phyloP scores from a whole-genome alignment of 208 protist genomes.

The Strigomonas culicis region DNA sequence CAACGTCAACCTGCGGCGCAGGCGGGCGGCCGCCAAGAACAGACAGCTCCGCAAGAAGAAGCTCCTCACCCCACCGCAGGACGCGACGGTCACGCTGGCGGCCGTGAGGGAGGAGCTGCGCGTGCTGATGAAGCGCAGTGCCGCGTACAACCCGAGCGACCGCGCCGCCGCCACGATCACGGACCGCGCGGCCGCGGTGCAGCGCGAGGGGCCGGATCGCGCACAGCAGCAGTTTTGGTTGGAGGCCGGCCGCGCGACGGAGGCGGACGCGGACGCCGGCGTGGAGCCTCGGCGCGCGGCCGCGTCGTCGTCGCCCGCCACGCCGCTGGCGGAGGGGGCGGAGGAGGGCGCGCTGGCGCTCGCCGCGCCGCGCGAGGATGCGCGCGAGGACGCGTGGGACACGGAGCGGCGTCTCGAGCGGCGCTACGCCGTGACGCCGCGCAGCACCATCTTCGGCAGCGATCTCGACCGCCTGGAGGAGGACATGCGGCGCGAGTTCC shows the following conservation, averaged over 20 bases:
- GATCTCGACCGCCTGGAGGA: constrained; percentile 75
- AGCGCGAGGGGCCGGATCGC: neutral
- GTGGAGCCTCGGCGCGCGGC: neutral
- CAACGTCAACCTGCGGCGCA: constrained; percentile 38
- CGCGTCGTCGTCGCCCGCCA: neutral
- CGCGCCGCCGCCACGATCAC: neutral
- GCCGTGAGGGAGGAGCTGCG: constrained; percentile 5
- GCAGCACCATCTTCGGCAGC: constrained; percentile 63
- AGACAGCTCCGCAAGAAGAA: neutral
- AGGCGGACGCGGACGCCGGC: neutral
- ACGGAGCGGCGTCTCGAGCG: constrained; percentile 35
- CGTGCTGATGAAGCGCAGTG: neutral
- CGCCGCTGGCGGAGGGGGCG: neutral
- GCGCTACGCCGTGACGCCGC: constrained; percentile 39
- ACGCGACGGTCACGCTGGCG: constrained; percentile 9
- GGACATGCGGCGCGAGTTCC: constrained; percentile 71
- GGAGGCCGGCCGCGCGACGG: neutral
- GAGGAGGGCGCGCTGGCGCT: neutral
- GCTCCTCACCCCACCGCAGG: neutral
- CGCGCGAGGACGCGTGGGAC: constrained; percentile 23
- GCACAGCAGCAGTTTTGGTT: neutral
- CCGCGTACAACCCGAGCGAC: neutral
- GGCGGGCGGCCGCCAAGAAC: neutral
- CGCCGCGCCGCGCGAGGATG: constrained; percentile 1
- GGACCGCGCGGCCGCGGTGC: neutral